A percentile compares a stretch with the other conserved stretches of the same genome.
Evolutionary conservation across 139 green algal genomes (phyloP).

Genomic region (Diplosphaera chodatii): DNA sequence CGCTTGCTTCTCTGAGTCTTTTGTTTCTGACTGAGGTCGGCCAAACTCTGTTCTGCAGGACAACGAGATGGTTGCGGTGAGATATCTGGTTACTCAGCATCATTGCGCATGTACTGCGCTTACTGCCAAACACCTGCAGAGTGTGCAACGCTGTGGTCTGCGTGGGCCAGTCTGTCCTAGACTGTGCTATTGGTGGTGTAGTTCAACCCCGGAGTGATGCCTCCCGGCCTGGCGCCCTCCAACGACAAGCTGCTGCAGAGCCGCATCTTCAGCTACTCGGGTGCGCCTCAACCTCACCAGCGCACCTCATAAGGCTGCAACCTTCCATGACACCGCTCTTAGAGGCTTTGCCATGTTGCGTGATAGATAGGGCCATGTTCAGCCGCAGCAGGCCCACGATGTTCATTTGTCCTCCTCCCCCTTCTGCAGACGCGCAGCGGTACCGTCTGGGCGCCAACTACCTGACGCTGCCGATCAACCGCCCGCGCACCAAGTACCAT

Average conservation of each 20-base stretch:
- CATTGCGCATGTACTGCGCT: no score
- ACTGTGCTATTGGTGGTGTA: no score
- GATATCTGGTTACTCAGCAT: no score
- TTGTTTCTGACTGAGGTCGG: no score
- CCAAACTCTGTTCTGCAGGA: no score
- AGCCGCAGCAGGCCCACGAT: neutral
- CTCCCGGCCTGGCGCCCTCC: constrained; percentile 33
- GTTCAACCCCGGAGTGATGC: constrained; percentile 33
- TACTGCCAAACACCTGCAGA: no score
- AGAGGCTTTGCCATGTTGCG: neutral
- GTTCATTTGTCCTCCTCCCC: no score
- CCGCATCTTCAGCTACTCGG: constrained; percentile 55
- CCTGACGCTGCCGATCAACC: constrained; percentile 52
- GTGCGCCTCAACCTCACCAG: constrained; percentile 28
- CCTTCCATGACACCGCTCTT: no score
- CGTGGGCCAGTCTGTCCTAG: no score
- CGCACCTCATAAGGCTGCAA: no score
- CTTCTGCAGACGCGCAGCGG: constrained; percentile 42
- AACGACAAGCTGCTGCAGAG: constrained; percentile 59
- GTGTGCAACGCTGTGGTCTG: no score
- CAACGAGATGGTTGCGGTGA: constrained; percentile 29
- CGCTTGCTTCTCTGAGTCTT: neutral
- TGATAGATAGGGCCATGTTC: no score
- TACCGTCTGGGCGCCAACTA: constrained; percentile 81
- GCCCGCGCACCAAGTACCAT: neutral